Evolutionary conservation across 495 filamentous ascomycete genomes (phyloP), one percentile per base, ranked within the genome.

Genomic region (Gamarada debralockiae): DNA sequence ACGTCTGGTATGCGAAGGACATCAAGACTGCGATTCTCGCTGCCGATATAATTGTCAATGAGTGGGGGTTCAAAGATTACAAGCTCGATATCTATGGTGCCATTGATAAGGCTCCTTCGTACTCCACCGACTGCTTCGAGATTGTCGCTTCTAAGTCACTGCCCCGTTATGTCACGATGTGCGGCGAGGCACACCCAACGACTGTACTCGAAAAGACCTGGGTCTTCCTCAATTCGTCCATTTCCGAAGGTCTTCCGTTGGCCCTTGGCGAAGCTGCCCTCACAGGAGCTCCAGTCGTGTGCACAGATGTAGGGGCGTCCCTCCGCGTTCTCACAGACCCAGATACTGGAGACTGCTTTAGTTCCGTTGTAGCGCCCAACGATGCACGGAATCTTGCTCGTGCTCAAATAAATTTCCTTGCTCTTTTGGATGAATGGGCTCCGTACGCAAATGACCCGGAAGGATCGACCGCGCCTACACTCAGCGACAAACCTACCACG

Each of bases 161-260:
- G 2, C 73, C 20, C 25, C 13, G 69, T 15, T 65, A 67, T 47
- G 78, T 78, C 43, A 73, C 72, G 20, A 65, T 84, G 15, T 57
- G 71, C 24, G 80, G 80, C 13, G 74, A 74, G n/a, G 70, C 73
- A 6, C 72, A 80, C 46, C 77, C 80, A 0, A 72, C 74, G 56
- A 74, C 72, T 46, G 81, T 84, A 6, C 73, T 85, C 1, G 67
- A 79, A 36, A 77, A 80, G 46, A 79, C 79, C 4, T 85, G 82
- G 82, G 72, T 84, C 8, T 85, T 85, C 68, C 70, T 85, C 33
- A 85, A 85, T 65, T 85, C 82, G 0, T 85, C 82, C 3, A 70
- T 85, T 2, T 84, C 82, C 4, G 82, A 85, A 64, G 82, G 82
- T 53, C 75, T 85, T 0, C 82, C 82, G 0, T 68, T 85, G 10